These are phyloP conservation scores for Sarocladium strictum DNA, from an alignment of 2,329 filamentous ascomycete genomes.

Conservation along the genomic window DNA sequence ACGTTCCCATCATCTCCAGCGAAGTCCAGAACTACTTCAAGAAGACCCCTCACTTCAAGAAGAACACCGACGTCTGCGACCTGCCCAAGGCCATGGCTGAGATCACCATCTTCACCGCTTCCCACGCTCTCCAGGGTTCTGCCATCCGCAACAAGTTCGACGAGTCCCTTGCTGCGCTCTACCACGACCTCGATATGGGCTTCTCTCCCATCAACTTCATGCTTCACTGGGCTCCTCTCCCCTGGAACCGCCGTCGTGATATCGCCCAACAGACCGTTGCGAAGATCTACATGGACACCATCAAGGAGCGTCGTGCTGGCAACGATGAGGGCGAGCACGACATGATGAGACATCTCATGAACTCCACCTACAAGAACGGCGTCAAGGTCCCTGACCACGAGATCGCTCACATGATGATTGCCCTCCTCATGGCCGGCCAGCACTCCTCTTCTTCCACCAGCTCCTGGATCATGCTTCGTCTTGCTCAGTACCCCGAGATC, in stretches of 20 bases:
- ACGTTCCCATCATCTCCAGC: slow-evolving; percentile 71
- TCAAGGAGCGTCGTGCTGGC: slow-evolving; percentile 60
- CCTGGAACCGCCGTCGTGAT: slow-evolving; percentile 81
- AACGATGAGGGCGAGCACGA: slow-evolving; percentile 53
- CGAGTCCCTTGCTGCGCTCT: slow-evolving; percentile 71
- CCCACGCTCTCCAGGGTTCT: slow-evolving; percentile 76
- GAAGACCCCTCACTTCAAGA: slow-evolving; percentile 60
- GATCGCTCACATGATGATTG: slow-evolving; percentile 91
- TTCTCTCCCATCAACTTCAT: slow-evolving; percentile 88
- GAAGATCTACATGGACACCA: slow-evolving; percentile 76
- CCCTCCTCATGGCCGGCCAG: slow-evolving; percentile 85
- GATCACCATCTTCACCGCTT: slow-evolving; percentile 86
- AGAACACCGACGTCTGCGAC: slow-evolving; percentile 61
- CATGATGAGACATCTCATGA: slow-evolving; percentile 90
- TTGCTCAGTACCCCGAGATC: slow-evolving; percentile 71
- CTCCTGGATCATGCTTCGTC: slow-evolving; percentile 77
- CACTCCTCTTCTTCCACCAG: slow-evolving; percentile 82
- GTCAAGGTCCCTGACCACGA: slow-evolving; percentile 73
- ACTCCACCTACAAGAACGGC: slow-evolving; percentile 78
- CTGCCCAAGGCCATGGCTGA: slow-evolving; percentile 74
- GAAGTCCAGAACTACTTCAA: slow-evolving; percentile 73
- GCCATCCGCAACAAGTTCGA: slow-evolving; percentile 78
- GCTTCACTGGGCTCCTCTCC: slow-evolving; percentile 80
- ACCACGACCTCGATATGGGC: slow-evolving; percentile 86
- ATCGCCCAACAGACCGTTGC: slow-evolving; percentile 74